Evolutionary conservation across 345 rosid species (phyloP).

Genomic region (Citrus sp.): DNA sequence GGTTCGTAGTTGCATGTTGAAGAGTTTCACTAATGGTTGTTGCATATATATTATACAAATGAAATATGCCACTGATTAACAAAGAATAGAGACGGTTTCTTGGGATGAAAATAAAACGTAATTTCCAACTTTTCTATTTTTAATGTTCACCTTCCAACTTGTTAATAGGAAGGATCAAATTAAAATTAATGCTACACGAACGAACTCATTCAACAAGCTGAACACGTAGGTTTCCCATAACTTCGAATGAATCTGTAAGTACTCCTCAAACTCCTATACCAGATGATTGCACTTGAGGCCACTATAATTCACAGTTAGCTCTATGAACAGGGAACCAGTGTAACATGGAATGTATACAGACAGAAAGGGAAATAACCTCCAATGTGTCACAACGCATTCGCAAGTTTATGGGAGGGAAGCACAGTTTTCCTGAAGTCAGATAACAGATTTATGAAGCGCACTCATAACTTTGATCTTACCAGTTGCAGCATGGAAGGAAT

Average conservation of each 20-base stretch:
- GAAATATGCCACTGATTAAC: not conserved
- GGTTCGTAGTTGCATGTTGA: not conserved
- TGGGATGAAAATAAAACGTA: not conserved
- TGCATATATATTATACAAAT: not conserved
- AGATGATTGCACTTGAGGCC: slow-evolving; percentile 24
- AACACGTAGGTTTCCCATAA: slow-evolving; percentile 20
- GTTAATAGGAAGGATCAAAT: slow-evolving; percentile 17
- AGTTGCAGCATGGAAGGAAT: slow-evolving; percentile 12
- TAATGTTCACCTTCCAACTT: slow-evolving; percentile 19
- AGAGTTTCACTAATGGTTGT: not conserved
- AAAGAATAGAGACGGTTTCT: slow-evolving; percentile 1
- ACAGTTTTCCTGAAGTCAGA: slow-evolving; percentile 26
- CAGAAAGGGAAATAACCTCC: slow-evolving; percentile 33
- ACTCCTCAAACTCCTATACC: slow-evolving; percentile 23
- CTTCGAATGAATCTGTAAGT: slow-evolving; percentile 11
- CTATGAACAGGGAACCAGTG: slow-evolving; percentile 15
- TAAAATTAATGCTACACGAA: slow-evolving; percentile 20
- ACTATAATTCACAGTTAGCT: slow-evolving; percentile 29
- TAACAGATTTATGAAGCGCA: slow-evolving; percentile 23
- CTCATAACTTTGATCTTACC: slow-evolving; percentile 23
- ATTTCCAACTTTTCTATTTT: slow-evolving; percentile 16
- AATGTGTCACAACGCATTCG: slow-evolving; percentile 18
- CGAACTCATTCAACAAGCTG: slow-evolving; percentile 30
- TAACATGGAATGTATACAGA: slow-evolving; percentile 21
- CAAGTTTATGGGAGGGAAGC: slow-evolving; percentile 26